Conservation (phyloP, 2,329 filamentous ascomycete species). For the Claviceps sp. region DNA sequence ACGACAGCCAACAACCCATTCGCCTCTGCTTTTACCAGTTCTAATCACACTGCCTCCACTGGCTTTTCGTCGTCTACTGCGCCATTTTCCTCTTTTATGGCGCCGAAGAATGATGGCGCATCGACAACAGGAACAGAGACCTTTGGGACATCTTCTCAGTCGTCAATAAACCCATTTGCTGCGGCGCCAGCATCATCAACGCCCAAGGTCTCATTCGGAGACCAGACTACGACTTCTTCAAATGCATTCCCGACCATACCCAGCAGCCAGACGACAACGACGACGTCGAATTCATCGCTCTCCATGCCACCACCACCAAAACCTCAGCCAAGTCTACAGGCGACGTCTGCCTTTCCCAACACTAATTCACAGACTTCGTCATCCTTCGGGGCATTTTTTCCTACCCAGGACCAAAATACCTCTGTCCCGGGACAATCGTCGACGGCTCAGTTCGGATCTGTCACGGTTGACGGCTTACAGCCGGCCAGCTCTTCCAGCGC, state of each 20-base stretch:
- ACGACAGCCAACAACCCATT: constrained; percentile 3
- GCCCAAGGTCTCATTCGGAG: constrained; percentile 9
- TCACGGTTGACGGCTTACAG: not conserved
- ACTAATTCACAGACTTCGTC: not conserved
- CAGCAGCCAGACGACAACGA: not conserved
- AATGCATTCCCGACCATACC: not conserved
- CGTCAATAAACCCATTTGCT: constrained; percentile 12
- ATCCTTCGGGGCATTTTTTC: not conserved
- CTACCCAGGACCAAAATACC: not conserved
- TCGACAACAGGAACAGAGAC: not conserved
- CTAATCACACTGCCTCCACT: not conserved
- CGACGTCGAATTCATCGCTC: not conserved
- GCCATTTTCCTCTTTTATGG: not conserved
- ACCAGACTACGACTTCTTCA: constrained; percentile 1
- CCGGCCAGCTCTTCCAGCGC: not conserved
- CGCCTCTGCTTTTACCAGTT: constrained; percentile 1
- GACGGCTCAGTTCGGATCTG: not conserved
- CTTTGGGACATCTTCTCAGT: not conserved
- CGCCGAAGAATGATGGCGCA: not conserved
- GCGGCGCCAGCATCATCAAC: constrained; percentile 4
- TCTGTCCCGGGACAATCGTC: not conserved
- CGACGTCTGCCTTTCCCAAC: not conserved
- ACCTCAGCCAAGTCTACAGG: constrained; percentile 1
- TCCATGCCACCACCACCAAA: constrained; percentile 7
- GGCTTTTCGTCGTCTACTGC: not conserved